A percentile compares a stretch with the other conserved stretches of the same genome.
These are phyloP conservation scores for Sugiyamaella grinbergsii DNA, from an alignment of 1,139 yeast genomes.

Conservation along the genomic window DNA sequence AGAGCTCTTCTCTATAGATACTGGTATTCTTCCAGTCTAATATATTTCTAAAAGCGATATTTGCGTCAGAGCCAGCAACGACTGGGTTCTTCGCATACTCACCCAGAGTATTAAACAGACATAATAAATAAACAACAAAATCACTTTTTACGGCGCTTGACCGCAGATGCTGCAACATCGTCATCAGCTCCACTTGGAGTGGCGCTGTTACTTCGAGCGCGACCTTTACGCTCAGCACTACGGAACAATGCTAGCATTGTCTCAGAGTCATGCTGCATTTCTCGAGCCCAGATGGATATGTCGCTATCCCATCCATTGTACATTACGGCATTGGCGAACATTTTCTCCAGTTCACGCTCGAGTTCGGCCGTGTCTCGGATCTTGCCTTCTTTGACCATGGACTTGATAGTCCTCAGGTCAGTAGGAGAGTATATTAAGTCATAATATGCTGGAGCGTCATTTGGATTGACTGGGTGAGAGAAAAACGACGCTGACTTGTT, in stretches of 20 bases:
- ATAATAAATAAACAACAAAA: background rate
- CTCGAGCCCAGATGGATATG: slow-evolving; percentile 61
- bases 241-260: slow-evolving; percentile 41
- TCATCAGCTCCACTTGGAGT: slow-evolving; percentile 20
- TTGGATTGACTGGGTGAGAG: slow-evolving; percentile 63
- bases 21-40: too few species aligned
- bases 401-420: slow-evolving; percentile 64
- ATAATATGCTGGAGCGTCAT: slow-evolving; percentile 71
- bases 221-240: slow-evolving; percentile 37
- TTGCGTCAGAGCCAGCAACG: too few species aligned
- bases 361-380: slow-evolving; percentile 54
- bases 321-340: slow-evolving; percentile 86
- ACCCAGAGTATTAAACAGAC: too few species aligned
- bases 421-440: slow-evolving; percentile 63
- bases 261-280: slow-evolving; percentile 53
- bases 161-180: background rate
- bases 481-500: slow-evolving; percentile 77
- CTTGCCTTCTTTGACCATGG: slow-evolving; percentile 59
- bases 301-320: slow-evolving; percentile 70
- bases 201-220: slow-evolving; percentile 21
- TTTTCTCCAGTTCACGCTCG: slow-evolving; percentile 68
- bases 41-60: too few species aligned
- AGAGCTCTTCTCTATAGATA: too few species aligned
- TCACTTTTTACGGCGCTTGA: slow-evolving; percentile 13
- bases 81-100: too few species aligned